phyloP scores from a whole-genome alignment of 2,329 filamentous ascomycete genomes.

The Cordyceps javanica region DNA sequence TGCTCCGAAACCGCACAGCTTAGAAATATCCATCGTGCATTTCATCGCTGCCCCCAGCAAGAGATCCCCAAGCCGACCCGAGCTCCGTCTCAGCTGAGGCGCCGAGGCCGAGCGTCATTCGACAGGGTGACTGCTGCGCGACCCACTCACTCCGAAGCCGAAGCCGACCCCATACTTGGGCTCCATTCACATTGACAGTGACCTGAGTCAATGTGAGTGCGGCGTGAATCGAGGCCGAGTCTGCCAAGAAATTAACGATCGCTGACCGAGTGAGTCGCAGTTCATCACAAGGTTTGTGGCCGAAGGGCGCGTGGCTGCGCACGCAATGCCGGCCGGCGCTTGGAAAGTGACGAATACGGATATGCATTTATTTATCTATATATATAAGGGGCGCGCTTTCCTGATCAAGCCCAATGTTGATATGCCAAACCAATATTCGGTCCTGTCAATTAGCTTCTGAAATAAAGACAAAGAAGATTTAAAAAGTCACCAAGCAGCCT shows the following conservation, averaged over 20 bases:
- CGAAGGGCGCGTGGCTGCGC: background rate
- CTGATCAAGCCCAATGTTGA: background rate
- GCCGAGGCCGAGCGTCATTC: background rate
- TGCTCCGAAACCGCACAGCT: constrained; percentile 3
- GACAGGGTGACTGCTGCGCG: background rate
- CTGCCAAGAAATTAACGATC: background rate
- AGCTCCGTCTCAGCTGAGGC: background rate
- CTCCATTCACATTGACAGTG: background rate
- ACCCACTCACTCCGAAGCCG: constrained; percentile 9
- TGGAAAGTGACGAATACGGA: background rate
- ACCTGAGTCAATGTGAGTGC: background rate
- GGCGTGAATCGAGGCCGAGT: constrained; percentile 1
- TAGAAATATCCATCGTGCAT: background rate
- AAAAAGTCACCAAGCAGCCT: background rate
- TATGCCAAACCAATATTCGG: background rate
- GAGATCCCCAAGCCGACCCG: background rate
- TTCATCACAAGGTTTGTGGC: background rate
- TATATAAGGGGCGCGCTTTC: background rate
- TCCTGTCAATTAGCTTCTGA: background rate
- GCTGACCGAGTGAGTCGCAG: constrained; percentile 7
- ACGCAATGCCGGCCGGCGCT: background rate
- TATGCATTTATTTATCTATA: too few species aligned
- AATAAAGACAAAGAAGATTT: background rate
- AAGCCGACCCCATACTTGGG: background rate
- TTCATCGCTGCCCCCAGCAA: background rate